A percentile compares a stretch with the other conserved stretches of the same genome.
Evolutionary conservation across 345 rosid species (phyloP).

Genomic region (Adansonia digitata): DNA sequence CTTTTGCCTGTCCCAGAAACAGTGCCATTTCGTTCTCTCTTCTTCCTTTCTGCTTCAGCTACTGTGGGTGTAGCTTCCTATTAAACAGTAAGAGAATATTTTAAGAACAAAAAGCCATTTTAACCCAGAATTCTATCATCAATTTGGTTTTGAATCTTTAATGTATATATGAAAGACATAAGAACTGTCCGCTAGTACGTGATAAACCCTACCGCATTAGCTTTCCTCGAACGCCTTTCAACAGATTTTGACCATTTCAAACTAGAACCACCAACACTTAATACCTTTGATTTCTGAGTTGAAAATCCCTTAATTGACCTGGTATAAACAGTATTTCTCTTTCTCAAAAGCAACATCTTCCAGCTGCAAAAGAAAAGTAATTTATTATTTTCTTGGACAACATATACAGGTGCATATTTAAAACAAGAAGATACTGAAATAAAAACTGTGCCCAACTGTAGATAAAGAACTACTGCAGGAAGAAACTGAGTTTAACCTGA

Average conservation of each 20-base stretch:
- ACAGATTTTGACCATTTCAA: constrained; percentile 96
- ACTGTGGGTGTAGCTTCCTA: constrained; percentile 93
- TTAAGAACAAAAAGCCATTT: constrained; percentile 4
- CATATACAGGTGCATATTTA: not conserved
- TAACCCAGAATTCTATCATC: not conserved
- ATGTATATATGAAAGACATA: not conserved
- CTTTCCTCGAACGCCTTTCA: constrained; percentile 74
- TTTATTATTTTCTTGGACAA: constrained; percentile 19
- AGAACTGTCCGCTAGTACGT: constrained; percentile 7
- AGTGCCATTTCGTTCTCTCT: constrained; percentile 47
- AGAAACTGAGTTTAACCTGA: constrained; percentile 37
- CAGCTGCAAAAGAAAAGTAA: constrained; percentile 38
- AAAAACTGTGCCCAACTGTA: constrained; percentile 49
- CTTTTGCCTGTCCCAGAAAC: constrained; percentile 37
- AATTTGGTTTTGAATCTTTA: not conserved
- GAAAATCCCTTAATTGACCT: constrained; percentile 86
- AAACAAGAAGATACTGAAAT: constrained; percentile 22
- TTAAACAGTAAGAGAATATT: constrained; percentile 6
- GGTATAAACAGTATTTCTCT: constrained; percentile 74
- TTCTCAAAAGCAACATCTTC: constrained; percentile 61
- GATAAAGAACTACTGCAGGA: constrained; percentile 41
- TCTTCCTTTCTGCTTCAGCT: constrained; percentile 71
- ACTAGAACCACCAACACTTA: constrained; percentile 84
- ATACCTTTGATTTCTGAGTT: constrained; percentile 77
- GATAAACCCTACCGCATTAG: constrained; percentile 62